Percentiles rank a stretch among this genome's conserved stretches.
Evolutionary conservation across 2,329 filamentous ascomycete species (phyloP).

Genomic region (Fonsecaea pugnacius): DNA sequence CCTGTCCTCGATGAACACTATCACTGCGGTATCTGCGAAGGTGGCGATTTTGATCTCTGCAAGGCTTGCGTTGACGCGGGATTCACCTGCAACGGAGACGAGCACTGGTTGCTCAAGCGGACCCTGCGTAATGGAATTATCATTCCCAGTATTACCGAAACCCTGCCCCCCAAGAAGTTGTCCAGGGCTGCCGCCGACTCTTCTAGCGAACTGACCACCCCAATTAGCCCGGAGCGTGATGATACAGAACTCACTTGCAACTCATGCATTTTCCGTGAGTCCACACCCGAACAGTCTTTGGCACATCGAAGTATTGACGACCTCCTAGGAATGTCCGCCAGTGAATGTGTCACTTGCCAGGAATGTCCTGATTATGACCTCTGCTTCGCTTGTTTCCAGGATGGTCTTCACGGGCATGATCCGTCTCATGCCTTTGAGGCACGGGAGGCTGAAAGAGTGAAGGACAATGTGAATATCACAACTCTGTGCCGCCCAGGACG

Average conservation of each 20-base stretch:
- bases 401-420: slow-evolving; percentile 83
- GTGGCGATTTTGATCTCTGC: slow-evolving; percentile 94
- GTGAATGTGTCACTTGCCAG: slow-evolving; percentile 81
- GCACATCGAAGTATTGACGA: slow-evolving; percentile 36
- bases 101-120: slow-evolving; percentile 95
- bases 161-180: slow-evolving; percentile 67
- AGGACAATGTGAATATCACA: slow-evolving; percentile 65
- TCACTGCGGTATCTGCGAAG: slow-evolving; percentile 91
- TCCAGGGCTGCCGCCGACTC: slow-evolving; percentile 26
- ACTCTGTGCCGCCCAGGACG: slow-evolving; percentile 77
- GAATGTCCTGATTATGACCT: slow-evolving; percentile 90
- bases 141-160: slow-evolving; percentile 83
- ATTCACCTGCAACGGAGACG: slow-evolving; percentile 73
- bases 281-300: slow-evolving; percentile 3
- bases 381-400: slow-evolving; percentile 78
- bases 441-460: slow-evolving; percentile 64
- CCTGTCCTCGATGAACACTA: slow-evolving; percentile 83
- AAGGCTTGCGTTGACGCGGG: slow-evolving; percentile 75
- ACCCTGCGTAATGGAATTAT: slow-evolving; percentile 77
- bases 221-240: slow-evolving; percentile 27
- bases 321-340: slow-evolving; percentile 68
- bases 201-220: slow-evolving; percentile 29
- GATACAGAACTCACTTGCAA: slow-evolving; percentile 59
- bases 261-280: slow-evolving; percentile 65
- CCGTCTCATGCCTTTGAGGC: slow-evolving; percentile 80